Base-by-base conservation (phyloP, 768 basidiomycete genomes). In the Lactifluus subvellereus region DNA sequence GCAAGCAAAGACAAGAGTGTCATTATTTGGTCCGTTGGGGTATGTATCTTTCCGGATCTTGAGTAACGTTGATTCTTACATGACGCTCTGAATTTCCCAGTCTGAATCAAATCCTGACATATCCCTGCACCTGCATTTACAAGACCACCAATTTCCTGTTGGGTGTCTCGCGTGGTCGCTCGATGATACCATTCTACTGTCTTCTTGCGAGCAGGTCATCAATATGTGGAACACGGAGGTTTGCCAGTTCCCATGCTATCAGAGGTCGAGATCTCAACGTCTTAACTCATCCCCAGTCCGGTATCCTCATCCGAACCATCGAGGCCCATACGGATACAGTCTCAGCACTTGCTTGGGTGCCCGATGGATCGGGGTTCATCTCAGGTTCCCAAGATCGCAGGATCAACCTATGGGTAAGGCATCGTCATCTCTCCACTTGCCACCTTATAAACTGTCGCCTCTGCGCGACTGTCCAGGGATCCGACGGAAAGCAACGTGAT, bases 211-310 rank as follows among this genome's bases (percentile, higher is more conserved):
- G 66, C 79, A 87, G 52, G 73, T 77, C 54, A 87, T 99, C 73
- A 88, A 89, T 76, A 78, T 98, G 70, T 99, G 94, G 94, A 87
- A 96, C 72, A 80, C 87, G 40, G 84, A 87, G 83, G 96, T 94
- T 71, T 70, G 37, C n/a, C 27, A 35, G 40, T 54, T 52, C 30
- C 49, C 42, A 45, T 33, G 56, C 42, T 57, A 59, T 55, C 42
- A 52, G 60, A 35, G 56, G 49, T 49, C 18, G 60, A 35, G 56
- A 51, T 49, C 18, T 71, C 64, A 55, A 67, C 45, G 64, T 60
- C 40, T 11, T 48, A 35, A 43, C 38, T 22, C 33, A 11, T 40
- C 9, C 47, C 13, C 69, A 95, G 92, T 88, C 87, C 42, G 92
- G 92, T n/a, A 74, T 80, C 57, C 86, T 84, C 71, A 76, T 87